Base-by-base conservation (phyloP, 352 stramenopile species). In the Globisporangium sylvaticum region DNA sequence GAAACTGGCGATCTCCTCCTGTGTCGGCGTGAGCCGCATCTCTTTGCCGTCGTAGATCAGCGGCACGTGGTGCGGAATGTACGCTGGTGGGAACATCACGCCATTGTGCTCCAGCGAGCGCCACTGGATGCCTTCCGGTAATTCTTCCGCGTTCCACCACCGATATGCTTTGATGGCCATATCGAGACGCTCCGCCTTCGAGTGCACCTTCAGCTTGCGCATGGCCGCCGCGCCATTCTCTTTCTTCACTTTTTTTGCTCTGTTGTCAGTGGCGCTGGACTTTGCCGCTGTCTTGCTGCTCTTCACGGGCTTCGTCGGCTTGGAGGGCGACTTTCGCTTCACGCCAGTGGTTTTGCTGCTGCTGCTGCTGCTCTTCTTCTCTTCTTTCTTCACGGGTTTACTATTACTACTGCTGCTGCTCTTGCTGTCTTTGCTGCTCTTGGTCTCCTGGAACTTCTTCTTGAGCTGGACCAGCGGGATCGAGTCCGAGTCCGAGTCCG, bases 81-180 rank as follows among this genome's bases (percentile, higher is more conserved):
- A 99, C 22, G 84, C 68, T 56, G 97, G 89, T 12, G 97, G 95
- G 76, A 99, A 99, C 62, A 96, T 91, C 32, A 99, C 95, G 50
- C 98, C 98, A 39, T 98, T 97, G 88, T 99, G 98, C 76, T 99
- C 98, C 71, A 99, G 91, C n/a, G 91, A 98, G n/a, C 82, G 81
- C 98, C 98, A 99, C 75, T 99, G 93, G 73, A 96, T 97, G 55
- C 96, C 97, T 48, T 96, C 83, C 0, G 97, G 95, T 10, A 97
- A 87, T 66, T 98, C 84, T 52, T 95, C 83, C 25, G 96, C 94
- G 71, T 99, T 97, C 98, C 98, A 99, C 98, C 98, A 99, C 37
- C 98, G 95, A 75, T 98, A 99, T 64, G 97, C 94, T 80, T 99
- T 98, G 76, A 99, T 99, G 20, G 96, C 96, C 85, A 98, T 97